These are phyloP conservation scores for Stipa capillata DNA, from an alignment of 176 grass and related monocot species.

Conservation along the genomic window DNA sequence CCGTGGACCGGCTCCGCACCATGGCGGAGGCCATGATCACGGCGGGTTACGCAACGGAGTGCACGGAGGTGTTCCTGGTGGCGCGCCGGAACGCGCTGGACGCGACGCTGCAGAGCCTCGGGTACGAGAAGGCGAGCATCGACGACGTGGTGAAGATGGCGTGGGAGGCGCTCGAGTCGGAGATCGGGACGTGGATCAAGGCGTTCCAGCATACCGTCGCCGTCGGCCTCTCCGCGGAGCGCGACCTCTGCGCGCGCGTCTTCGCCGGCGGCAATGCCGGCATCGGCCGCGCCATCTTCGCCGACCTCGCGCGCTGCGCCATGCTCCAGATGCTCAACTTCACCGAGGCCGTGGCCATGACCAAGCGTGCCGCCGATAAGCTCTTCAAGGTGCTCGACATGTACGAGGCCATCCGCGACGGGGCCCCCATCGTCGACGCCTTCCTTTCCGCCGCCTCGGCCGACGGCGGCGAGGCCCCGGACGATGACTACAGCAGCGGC, in stretches of 20 bases:
- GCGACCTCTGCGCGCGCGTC: slow-evolving; percentile 45
- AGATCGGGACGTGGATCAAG: slow-evolving; percentile 73
- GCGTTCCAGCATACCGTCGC: slow-evolving; percentile 47
- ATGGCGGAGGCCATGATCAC: slow-evolving; percentile 57
- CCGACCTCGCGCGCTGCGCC: slow-evolving; percentile 31
- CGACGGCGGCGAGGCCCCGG: background rate
- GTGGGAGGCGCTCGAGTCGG: slow-evolving; percentile 63
- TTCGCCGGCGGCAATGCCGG: slow-evolving; percentile 10
- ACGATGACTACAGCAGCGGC: background rate
- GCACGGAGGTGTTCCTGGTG: slow-evolving; percentile 64
- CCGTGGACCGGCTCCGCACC: slow-evolving; percentile 34
- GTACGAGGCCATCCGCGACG: slow-evolving; percentile 72
- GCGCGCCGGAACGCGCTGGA: slow-evolving; percentile 69
- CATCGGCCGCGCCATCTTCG: slow-evolving; percentile 32
- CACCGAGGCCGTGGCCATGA: slow-evolving; percentile 61
- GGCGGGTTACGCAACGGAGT: slow-evolving; percentile 63
- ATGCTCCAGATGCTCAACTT: slow-evolving; percentile 69
- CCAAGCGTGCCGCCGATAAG: slow-evolving; percentile 72
- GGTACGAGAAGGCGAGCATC: slow-evolving; percentile 68
- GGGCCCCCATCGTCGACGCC: slow-evolving; percentile 25
- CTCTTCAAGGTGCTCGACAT: slow-evolving; percentile 98
- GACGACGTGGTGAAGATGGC: slow-evolving; percentile 78
- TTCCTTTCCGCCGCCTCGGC: slow-evolving; percentile 1
- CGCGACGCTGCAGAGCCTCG: slow-evolving; percentile 39
- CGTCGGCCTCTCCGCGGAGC: slow-evolving; percentile 43